Evolutionary conservation across 176 grass and related monocot species (phyloP).

Genomic region (Hyparrhenia diplandra): DNA sequence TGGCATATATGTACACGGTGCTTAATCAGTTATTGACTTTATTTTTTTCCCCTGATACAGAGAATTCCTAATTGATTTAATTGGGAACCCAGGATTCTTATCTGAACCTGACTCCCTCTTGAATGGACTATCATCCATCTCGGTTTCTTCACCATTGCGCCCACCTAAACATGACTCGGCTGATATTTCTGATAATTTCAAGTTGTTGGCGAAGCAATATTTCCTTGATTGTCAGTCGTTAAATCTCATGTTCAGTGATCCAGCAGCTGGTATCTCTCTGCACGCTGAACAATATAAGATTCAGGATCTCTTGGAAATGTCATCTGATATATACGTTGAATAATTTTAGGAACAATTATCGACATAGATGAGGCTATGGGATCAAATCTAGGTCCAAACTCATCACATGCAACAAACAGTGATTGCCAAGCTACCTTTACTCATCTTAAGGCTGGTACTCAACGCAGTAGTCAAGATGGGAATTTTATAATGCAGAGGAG

Average conservation of each 20-base stretch:
- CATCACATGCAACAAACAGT: constrained; percentile 35
- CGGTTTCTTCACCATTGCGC: constrained; percentile 59
- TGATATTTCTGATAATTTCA: constrained; percentile 54
- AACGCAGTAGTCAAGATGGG: constrained; percentile 19
- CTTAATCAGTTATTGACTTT: neutral
- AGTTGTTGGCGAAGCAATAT: constrained; percentile 63
- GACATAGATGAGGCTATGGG: constrained; percentile 40
- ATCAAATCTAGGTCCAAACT: constrained; percentile 47
- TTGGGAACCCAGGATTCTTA: constrained; percentile 56
- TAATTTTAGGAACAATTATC: constrained; percentile 38
- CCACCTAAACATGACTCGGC: constrained; percentile 51
- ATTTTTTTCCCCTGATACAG: constrained; percentile 16
- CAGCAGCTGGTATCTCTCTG: constrained; percentile 36
- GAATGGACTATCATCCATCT: constrained; percentile 68
- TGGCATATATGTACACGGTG: neutral
- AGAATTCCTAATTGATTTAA: constrained; percentile 78
- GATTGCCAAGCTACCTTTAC: constrained; percentile 35
- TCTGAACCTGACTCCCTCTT: constrained; percentile 77
- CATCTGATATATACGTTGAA: constrained; percentile 4
- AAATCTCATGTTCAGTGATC: constrained; percentile 69
- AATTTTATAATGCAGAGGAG: constrained; percentile 29
- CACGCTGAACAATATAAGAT: neutral
- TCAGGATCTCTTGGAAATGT: constrained; percentile 10
- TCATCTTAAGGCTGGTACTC: constrained; percentile 9
- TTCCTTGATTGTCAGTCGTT: constrained; percentile 70